Base-by-base conservation (phyloP, 2,329 filamentous ascomycete species). In the Colletotrichum australisinense region DNA sequence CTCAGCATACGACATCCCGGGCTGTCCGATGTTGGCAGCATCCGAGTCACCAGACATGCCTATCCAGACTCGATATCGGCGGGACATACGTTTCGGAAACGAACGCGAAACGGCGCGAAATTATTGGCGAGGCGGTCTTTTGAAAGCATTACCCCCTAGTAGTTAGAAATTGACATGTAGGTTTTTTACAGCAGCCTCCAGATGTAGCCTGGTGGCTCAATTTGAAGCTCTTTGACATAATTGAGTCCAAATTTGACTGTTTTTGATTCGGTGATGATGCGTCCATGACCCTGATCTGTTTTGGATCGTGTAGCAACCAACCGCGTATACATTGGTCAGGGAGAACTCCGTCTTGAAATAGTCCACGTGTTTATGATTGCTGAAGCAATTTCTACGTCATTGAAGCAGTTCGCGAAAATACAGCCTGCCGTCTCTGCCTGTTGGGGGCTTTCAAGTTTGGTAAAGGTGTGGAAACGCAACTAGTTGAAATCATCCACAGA, bases 161-260 rank as follows among this genome's bases (percentile, higher is more conserved):
- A 72, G 59, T 60, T 59, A 72, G 42, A 72, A 72, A 72, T 72
- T 72, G 66, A 72, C 16, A 72, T 60, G 70, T 72, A 72, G 70
- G 65, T 72, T 57, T 59, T 59, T 60, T n/a, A 52, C 32, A 56
- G 49, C 26, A 56, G 46, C 66, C 55, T 42, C 30, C 26, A n/a
- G 9, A n/a, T 22, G 26, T 30, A 35, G 19, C 14, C 30, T n/a
- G 8, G 4, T 4, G n/a, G 24, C 19, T 19, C 24, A 19, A 66
- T 8, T 26, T 7, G 49, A 32, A 42, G 38, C 26, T 63, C 19
- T 11, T 30, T 1, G n/a, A 5, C 12, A 28, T 11, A 11, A 5
- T 30, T 12, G 59, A 24, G 49, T 19, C 8, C 19, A 8, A 4
- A 6, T 11, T 12, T 12, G 32, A 35, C 32, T 35, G 32, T 12